Conservation (phyloP, 805 yeast genomes). For the Cyberlindnera mississippiensis region DNA sequence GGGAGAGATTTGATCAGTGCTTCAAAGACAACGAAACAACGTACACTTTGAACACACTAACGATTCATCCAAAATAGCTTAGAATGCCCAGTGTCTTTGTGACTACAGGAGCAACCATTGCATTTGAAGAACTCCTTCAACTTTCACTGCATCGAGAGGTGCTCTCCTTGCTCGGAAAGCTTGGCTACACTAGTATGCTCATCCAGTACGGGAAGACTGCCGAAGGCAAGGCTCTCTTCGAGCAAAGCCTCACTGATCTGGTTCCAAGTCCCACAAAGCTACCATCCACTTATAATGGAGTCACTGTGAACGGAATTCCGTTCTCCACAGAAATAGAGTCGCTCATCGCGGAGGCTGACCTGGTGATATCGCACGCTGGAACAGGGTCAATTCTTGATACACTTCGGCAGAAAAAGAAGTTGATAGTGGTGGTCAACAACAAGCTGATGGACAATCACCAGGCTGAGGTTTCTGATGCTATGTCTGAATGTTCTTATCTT, state of each 20-base stretch:
- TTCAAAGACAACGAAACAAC: background rate
- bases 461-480: constrained; percentile 62
- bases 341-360: constrained; percentile 42
- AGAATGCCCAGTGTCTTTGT: constrained; percentile 39
- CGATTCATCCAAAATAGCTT: too few species aligned
- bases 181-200: constrained; percentile 39
- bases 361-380: constrained; percentile 85
- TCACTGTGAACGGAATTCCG: constrained; percentile 42
- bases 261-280: constrained; percentile 1
- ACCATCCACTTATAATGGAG: constrained; percentile 1
- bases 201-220: constrained; percentile 58
- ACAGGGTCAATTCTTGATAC: constrained; percentile 90
- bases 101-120: constrained; percentile 90
- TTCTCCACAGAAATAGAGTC: constrained; percentile 40
- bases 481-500: constrained; percentile 35
- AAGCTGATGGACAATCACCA: constrained; percentile 87
- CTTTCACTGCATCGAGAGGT: constrained; percentile 36
- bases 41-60: background rate
- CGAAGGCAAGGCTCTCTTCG: constrained; percentile 22
- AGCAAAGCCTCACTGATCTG: background rate
- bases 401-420: constrained; percentile 48
- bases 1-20: too few species aligned
- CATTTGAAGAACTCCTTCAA: constrained; percentile 60
- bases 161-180: constrained; percentile 30
- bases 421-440: constrained; percentile 70